Evolutionary conservation across 164 flowering plant species (phyloP).

Genomic region (Magnolia officinalis): DNA sequence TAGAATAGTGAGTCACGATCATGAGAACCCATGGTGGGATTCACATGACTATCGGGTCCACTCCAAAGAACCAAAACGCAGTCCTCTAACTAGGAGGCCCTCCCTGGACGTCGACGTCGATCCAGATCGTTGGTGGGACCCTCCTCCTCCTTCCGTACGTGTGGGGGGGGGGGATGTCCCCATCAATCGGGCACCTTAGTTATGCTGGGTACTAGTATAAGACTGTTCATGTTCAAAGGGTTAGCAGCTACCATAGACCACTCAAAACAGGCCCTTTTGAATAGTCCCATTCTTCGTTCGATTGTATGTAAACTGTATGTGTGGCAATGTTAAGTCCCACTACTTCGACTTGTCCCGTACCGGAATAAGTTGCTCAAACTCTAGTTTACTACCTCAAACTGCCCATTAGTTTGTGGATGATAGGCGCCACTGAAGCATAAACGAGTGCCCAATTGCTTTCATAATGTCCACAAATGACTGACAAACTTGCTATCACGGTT

Average conservation of each 20-base stretch:
- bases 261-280: not conserved
- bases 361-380: no score
- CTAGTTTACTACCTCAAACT: not conserved
- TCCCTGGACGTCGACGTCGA: no score
- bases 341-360: not conserved
- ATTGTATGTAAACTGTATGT: not conserved
- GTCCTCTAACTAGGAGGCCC: no score
- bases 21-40: no score
- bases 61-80: no score
- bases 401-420: constrained; percentile 1
- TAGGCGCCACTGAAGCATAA: not conserved
- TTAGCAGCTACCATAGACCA: not conserved
- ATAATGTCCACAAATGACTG: not conserved
- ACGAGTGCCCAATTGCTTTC: not conserved
- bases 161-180: no score
- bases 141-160: no score
- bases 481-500: not conserved
- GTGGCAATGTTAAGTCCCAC: not conserved
- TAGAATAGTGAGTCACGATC: no score
- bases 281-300: not conserved
- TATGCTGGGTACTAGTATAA: not conserved
- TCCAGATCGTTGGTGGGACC: no score
- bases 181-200: not conserved
- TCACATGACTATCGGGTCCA: no score
- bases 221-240: not conserved